Conservation (phyloP, 23 red algal species). For the Agarophyton chilense region DNA sequence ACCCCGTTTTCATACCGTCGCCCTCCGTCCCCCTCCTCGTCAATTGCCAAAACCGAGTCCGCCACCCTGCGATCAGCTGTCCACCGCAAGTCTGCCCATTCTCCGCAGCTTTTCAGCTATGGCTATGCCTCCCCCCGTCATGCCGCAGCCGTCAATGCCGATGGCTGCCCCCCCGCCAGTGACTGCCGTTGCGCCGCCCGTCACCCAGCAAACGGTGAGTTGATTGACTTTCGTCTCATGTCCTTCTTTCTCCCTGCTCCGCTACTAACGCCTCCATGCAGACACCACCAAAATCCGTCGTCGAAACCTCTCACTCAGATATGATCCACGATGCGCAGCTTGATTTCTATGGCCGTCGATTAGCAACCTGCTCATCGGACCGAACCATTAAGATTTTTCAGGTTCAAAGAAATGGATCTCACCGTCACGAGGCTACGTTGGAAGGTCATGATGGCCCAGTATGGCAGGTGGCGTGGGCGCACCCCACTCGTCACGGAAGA, state of each 20-base stretch:
- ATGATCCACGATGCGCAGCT: slow-evolving; percentile 96
- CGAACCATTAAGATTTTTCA: slow-evolving; percentile 90
- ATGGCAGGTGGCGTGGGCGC: slow-evolving; percentile 98
- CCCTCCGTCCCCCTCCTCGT: too few relatives aligned
- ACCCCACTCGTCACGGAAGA: slow-evolving; percentile 82
- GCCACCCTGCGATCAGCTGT: neutral
- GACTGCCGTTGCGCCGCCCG: neutral
- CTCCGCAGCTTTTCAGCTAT: neutral
- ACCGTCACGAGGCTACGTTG: slow-evolving; percentile 76
- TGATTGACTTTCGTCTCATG: neutral
- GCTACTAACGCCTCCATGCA: neutral
- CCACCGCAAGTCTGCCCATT: neutral
- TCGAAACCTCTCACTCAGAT: slow-evolving; percentile 86
- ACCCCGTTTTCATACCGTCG: too few relatives aligned
- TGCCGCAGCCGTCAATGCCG: slow-evolving; percentile 22
- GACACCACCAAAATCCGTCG: slow-evolving; percentile 60
- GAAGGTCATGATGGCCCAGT: slow-evolving; percentile 90
- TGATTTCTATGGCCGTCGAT: slow-evolving; percentile 91
- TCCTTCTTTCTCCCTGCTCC: neutral
- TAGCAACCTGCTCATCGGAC: slow-evolving; percentile 96
- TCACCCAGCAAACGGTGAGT: slow-evolving; percentile 55
- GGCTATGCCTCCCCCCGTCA: slow-evolving; percentile 49
- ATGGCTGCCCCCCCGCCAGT: slow-evolving; percentile 34
- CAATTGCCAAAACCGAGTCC: too few relatives aligned
- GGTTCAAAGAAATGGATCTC: slow-evolving; percentile 38